A percentile compares a stretch with the other conserved stretches of the same genome.
Evolutionary conservation across 768 basidiomycete species (phyloP).

Genomic region (Mycena galopus): DNA sequence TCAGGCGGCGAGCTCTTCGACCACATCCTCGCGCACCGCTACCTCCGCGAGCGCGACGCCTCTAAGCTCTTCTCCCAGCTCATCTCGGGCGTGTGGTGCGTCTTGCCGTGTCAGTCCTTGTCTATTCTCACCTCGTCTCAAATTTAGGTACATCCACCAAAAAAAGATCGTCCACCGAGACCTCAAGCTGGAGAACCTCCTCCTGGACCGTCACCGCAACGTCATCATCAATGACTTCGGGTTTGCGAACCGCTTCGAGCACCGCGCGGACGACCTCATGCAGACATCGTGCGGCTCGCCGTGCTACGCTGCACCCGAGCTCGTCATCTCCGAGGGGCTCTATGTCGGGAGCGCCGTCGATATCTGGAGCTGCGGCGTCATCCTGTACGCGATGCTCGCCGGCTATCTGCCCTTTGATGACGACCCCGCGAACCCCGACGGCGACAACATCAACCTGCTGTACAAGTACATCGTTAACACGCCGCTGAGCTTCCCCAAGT

Average conservation of each 20-base stretch:
- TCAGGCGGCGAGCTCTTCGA: conserved; percentile 99
- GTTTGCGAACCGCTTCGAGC: conserved; percentile 97
- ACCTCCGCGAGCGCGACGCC: conserved; percentile 94
- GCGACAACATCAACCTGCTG: conserved; percentile 98
- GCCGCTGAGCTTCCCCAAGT: conserved; percentile 96
- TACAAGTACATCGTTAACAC: conserved; percentile 99
- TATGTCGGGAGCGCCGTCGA: conserved; percentile 98
- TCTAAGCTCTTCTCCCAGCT: conserved; percentile 98
- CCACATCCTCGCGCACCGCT: conserved; percentile 98
- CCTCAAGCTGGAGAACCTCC: conserved; percentile 97
- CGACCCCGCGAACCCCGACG: conserved; percentile 97
- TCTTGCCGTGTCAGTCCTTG: too few relatives aligned
- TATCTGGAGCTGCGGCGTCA: conserved; percentile 97
- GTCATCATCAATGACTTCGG: conserved; percentile 99
- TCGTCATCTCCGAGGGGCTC: conserved; percentile 96
- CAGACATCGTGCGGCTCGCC: conserved; percentile 97
- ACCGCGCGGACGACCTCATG: conserved; percentile 95
- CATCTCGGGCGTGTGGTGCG: conserved; percentile 91
- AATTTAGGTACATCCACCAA: conserved; percentile 65
- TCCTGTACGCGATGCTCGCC: conserved; percentile 96
- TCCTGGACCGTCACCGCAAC: conserved; percentile 96
- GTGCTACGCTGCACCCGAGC: conserved; percentile 97
- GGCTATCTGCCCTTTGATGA: conserved; percentile 99
- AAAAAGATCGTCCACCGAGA: conserved; percentile 99
- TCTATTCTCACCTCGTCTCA: not conserved